Evolutionary conservation across 2,329 filamentous ascomycete species (phyloP), one percentile per base, ranked within the genome.

Genomic region (Cladosporium oxysporum): DNA sequence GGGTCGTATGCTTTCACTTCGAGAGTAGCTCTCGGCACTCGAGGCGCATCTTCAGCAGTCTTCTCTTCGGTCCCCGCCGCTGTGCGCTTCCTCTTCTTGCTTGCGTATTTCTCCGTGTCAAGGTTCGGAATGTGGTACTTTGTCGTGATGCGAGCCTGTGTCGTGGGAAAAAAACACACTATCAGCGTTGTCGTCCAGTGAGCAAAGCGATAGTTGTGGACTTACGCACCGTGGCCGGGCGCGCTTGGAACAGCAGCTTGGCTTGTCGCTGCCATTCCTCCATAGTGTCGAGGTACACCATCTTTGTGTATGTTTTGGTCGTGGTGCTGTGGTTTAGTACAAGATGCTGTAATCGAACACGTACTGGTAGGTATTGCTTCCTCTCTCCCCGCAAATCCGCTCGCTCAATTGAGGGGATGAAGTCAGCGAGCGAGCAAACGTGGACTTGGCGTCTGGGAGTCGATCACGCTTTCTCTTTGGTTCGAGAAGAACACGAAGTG

Each of bases 201-300:
- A 35, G 47, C 21, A 57, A 57, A 28, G 52, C 52, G 35, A 37
- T 21, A 37, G 55, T 59, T 37, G 44, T 29, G 58, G 55, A 71
- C 66, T 67, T 70, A 81, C 87, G 69, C 87, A 96, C 94, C 49
- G 91, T 93, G 37, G 87, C 87, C 4, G 95, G 95, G 58, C 92
- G 89, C 65, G 95, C 94, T 80, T 95, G 87, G 64, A 99, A 84
- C 66, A 99, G 88, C 67, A 93, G 87, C 21, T 88, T 83, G 16
- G 94, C 97, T 79, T 97, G 91, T 73, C 90, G 88, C 71, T 97
- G 91, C 91, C 93, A 99, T 81, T 93, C 90, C 80, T 96, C 90
- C 79, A 91, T 91, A 66, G 91, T 93, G 61, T 85, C 82, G 77
- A 96, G 88, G 77, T 91, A 88, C 2, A 91, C 90, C 93, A 97